A percentile compares a stretch with the other conserved stretches of the same genome.
Conservation (phyloP, 768 basidiomycete genomes). For the Boletus edulis region DNA sequence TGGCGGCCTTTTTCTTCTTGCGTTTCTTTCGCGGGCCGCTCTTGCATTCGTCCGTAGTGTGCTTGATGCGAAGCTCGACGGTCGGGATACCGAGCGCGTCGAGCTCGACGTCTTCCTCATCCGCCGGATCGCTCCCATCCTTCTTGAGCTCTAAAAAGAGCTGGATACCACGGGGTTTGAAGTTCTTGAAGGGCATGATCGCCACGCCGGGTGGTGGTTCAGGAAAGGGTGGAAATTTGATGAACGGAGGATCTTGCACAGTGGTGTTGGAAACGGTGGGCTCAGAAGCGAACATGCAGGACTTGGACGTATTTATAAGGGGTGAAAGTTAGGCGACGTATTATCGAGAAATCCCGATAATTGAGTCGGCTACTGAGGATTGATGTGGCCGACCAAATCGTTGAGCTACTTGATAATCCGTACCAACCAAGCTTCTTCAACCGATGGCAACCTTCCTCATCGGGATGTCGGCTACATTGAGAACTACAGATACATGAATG, state of each 20-base stretch:
- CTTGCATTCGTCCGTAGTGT: slow-evolving; percentile 55
- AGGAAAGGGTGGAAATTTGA: slow-evolving; percentile 51
- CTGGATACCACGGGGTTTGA: slow-evolving; percentile 57
- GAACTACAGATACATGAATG: slow-evolving; percentile 5
- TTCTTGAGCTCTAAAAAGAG: slow-evolving; percentile 41
- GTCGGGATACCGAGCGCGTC: slow-evolving; percentile 72
- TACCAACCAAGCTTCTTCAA: too few species aligned
- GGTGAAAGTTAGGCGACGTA: slow-evolving; percentile 11
- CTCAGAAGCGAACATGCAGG: slow-evolving; percentile 17
- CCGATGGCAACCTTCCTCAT: slow-evolving; percentile 12
- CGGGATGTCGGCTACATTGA: not conserved
- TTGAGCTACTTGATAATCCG: slow-evolving; percentile 14
- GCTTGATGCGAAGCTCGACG: slow-evolving; percentile 49
- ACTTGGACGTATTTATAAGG: slow-evolving; percentile 9
- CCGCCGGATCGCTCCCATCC: slow-evolving; percentile 28
- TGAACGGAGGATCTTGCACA: slow-evolving; percentile 16
- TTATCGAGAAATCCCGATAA: slow-evolving; percentile 10
- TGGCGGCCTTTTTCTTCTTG: slow-evolving; percentile 36
- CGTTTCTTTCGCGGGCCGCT: slow-evolving; percentile 52
- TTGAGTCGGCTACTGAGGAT: slow-evolving; percentile 13
- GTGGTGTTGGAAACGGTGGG: slow-evolving; percentile 16
- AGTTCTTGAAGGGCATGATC: slow-evolving; percentile 55
- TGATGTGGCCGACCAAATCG: slow-evolving; percentile 3
- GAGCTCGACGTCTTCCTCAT: slow-evolving; percentile 50
- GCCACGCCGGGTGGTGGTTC: slow-evolving; percentile 40